phyloP scores from a whole-genome alignment of 768 basidiomycete genomes.

The Omphalotus guepiniiformis region DNA sequence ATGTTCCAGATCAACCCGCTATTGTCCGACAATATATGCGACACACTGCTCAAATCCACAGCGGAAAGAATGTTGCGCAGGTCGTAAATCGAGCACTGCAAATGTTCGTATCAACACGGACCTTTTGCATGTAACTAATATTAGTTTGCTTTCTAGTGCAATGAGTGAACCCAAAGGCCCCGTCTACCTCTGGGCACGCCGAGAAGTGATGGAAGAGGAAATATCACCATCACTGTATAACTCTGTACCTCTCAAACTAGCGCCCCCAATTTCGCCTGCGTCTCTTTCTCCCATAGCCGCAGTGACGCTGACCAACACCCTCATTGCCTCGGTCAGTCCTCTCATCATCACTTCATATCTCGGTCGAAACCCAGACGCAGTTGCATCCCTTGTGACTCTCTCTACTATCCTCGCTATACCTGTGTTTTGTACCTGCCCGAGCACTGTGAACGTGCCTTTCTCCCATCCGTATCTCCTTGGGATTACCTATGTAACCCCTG shows the following conservation, averaged over 20 bases:
- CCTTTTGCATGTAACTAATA: neutral
- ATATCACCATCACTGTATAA: constrained; percentile 36
- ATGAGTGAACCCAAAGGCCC: constrained; percentile 70
- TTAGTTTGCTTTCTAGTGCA: constrained; percentile 36
- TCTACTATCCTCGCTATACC: constrained; percentile 52
- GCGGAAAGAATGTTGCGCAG: constrained; percentile 47
- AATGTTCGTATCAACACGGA: constrained; percentile 38
- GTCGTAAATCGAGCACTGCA: constrained; percentile 57
- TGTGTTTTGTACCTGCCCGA: constrained; percentile 47
- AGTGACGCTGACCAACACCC: constrained; percentile 40
- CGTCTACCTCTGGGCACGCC: constrained; percentile 67
- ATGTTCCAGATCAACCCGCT: constrained; percentile 65
- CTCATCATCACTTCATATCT: constrained; percentile 63
- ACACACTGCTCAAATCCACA: constrained; percentile 54
- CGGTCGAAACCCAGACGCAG: constrained; percentile 49
- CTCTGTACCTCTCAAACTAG: constrained; percentile 28
- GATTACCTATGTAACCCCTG: constrained; percentile 42
- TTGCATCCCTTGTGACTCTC: constrained; percentile 41
- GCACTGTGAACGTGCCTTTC: constrained; percentile 49
- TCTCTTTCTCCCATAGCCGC: constrained; percentile 40
- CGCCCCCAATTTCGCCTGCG: constrained; percentile 49
- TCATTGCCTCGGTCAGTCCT: constrained; percentile 47
- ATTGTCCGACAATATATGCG: constrained; percentile 79
- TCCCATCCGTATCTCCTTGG: constrained; percentile 55
- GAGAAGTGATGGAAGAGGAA: constrained; percentile 70